Conservation (phyloP, 257 asterid species). For the Solanum corneliomulleri region DNA sequence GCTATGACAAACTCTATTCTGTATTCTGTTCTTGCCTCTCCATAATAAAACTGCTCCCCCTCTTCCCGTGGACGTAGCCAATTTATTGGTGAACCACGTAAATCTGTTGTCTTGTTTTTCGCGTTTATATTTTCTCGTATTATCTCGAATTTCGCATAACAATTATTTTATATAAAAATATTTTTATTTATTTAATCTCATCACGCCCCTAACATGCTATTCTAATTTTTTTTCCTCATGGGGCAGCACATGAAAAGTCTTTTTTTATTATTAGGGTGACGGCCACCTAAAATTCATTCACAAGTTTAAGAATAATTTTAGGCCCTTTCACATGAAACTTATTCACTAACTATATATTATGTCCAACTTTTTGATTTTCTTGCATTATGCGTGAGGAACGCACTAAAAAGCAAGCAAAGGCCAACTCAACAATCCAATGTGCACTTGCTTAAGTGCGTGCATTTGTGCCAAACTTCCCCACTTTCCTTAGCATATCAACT, state of each 20-base stretch:
- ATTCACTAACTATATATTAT: neutral
- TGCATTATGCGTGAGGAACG: slow-evolving; percentile 15
- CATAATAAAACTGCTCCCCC: too few relatives aligned
- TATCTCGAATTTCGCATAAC: too few relatives aligned
- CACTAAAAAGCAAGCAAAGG: slow-evolving; percentile 18
- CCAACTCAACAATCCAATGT: slow-evolving; percentile 13
- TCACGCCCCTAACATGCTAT: neutral
- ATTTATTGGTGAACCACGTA: too few relatives aligned
- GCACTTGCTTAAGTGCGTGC: slow-evolving; percentile 28
- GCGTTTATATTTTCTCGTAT: too few relatives aligned
- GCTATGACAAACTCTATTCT: too few relatives aligned
- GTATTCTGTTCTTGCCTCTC: too few relatives aligned
- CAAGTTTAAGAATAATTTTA: neutral
- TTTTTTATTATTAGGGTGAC: neutral
- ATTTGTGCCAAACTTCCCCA: slow-evolving; percentile 25
- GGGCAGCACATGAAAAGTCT: neutral
- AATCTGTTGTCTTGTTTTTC: too few relatives aligned
- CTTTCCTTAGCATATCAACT: slow-evolving; percentile 29
- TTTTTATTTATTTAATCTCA: neutral
- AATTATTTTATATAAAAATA: too few relatives aligned
- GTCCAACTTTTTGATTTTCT: neutral
- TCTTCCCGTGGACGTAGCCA: too few relatives aligned
- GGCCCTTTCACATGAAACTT: neutral
- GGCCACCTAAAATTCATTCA: neutral
- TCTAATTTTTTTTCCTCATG: neutral